phyloP scores from a whole-genome alignment of 2,329 filamentous ascomycete species.

The Ophiostoma ulmi region DNA sequence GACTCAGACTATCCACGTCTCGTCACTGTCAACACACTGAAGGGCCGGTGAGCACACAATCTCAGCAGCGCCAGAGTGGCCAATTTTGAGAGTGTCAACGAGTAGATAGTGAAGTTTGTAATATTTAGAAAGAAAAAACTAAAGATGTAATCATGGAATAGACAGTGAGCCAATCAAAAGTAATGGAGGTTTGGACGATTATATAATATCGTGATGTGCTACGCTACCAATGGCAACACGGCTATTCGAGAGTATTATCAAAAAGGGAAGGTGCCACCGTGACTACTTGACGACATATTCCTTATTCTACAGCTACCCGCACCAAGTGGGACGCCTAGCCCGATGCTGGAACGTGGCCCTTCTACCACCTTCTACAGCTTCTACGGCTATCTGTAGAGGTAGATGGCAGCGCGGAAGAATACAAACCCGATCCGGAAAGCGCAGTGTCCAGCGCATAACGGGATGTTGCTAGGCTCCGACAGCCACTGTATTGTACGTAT shows the following conservation, averaged over 20 bases:
- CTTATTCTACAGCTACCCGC: neutral
- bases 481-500: neutral
- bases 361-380: conserved; percentile 20
- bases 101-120: neutral
- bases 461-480: neutral
- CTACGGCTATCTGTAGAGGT: neutral
- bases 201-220: neutral
- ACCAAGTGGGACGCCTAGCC: conserved; percentile 1
- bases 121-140: neutral
- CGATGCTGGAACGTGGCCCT: conserved; percentile 26
- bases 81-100: neutral
- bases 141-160: neutral
- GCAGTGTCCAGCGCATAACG: conserved; percentile 10
- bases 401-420: conserved; percentile 15
- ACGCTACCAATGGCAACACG: conserved; percentile 3
- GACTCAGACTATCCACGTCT: neutral
- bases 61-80: neutral
- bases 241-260: neutral
- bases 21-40: neutral
- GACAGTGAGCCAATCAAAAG: neutral
- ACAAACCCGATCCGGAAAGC: conserved; percentile 18
- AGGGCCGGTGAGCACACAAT: neutral
- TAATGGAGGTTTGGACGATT: neutral
- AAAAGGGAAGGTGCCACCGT: conserved; percentile 13
- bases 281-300: neutral